Base-by-base conservation (phyloP, 495 filamentous ascomycete species). In the Aeminium ludgeri region DNA sequence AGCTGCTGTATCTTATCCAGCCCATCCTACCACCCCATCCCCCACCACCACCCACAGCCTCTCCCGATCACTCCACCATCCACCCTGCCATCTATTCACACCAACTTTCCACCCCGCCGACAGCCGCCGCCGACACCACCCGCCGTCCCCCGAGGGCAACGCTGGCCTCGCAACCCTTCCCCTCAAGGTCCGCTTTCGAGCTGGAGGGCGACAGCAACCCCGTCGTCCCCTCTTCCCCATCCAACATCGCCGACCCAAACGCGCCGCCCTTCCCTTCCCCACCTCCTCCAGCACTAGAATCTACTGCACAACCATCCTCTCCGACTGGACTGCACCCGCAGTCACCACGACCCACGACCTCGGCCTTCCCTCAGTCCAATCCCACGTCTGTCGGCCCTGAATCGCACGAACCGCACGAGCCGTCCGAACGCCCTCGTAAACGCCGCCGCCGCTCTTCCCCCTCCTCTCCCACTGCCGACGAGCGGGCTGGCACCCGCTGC, bases 191-290 rank as follows among this genome's bases (percentile, higher is more conserved):
- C 50, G 40, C 45, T 36, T 63, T 69, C 73, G 74, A 72, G 66
- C 75, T 80, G 75, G 75, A 73, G 62, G 60, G 71, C 67, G 62
- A 72, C 62, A 55, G 48, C 51, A 51, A 65, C 49, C 55, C 59
- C 40, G 59, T 59, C 49, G 56, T n/a, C n/a, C n/a, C 57, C 41
- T 53, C 62, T 52, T 59, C 71, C 65, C 68, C 65, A 63, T 57
- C 65, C 70, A 55, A 66, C 60, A 56, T 73, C 73, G 74, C 72
- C 70, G 55, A 64, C 65, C 72, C 73, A 60, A 43, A 53, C 61
- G 51, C 50, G 30, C 44, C 62, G 58, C 57, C 42, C 32, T 34
- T 56, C 55, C 47, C 42, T 40, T 19, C 59, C 44, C 51, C 56
- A 56, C 58, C 60, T 67, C 41, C 41, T 50, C 51, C 41, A 52